Base-by-base conservation (phyloP, 106 monocot genomes). In the Chionographis japonica region DNA sequence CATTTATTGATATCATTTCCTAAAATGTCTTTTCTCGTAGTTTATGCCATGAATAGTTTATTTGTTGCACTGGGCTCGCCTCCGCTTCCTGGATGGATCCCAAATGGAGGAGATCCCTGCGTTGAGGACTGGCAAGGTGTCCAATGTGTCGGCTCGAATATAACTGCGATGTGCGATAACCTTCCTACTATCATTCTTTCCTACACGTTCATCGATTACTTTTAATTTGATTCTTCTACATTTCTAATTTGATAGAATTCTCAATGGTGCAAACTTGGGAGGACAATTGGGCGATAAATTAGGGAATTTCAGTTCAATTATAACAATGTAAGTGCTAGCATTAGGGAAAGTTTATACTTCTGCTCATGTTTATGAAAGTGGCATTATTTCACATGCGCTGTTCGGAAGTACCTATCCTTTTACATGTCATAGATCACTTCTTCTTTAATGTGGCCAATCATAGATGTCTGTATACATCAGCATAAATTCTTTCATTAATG, bases 81-180 rank as follows among this genome's bases (percentile, higher is more conserved):
- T 27, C 60, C 75, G 66, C 78, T 99, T 62, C 90, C 98, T 77
- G 93, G 93, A 75, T 99, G 98, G 98, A 70, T 79, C 35, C 46
- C 87, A 56, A 85, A 75, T 71, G 93, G 90, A 68, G 98, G 98
- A 37, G 98, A 99, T 35, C 98, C 98, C 15, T 99, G 98, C 61
- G 0, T 13, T 15, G 87, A 90, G 53, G 57, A 8, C 54, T 99
- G 98, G 98, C 98, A 99, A 62, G 98, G 98, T 50, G 84, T 99
- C 59, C 78, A 68, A 66, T 99, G 98, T 68, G 81, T 90, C 36
- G 71, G 49, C 36, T 73, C 90, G 54, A 90, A 93, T 77, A 90
- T 99, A 66, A 85, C 90, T 61, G 75, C 72, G 77, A 88, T 99
- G 98, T 99, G 83, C 36, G 78, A 18, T 66, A 54, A 62, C 80